A percentile compares a stretch with the other conserved stretches of the same genome.
These are phyloP conservation scores for Diaporthe destruens DNA, from an alignment of 2,329 filamentous ascomycete genomes.

Conservation along the genomic window DNA sequence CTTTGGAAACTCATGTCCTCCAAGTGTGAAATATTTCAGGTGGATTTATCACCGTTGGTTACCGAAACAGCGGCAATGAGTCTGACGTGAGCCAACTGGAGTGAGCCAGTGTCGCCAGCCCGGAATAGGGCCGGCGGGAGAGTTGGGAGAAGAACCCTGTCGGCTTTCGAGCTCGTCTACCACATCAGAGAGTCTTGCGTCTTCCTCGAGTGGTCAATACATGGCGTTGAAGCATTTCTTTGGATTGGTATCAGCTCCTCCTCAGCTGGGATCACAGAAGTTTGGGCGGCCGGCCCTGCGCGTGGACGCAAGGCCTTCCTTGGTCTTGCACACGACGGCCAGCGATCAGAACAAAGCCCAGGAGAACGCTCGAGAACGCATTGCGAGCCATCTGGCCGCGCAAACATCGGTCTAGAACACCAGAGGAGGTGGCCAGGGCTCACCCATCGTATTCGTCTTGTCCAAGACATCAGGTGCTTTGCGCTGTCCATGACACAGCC, in stretches of 20 bases:
- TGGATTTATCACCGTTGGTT: background rate
- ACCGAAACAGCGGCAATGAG: background rate
- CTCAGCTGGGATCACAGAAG: no score
- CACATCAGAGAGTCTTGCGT: background rate
- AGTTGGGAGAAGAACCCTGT: background rate
- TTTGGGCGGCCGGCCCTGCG: no score
- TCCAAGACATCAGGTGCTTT: background rate
- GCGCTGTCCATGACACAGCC: background rate
- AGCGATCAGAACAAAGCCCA: background rate
- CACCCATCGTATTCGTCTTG: background rate
- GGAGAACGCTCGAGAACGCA: background rate
- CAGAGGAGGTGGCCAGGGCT: background rate
- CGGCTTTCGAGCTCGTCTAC: background rate
- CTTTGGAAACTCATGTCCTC: background rate
- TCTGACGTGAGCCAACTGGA: conserved; percentile 26
- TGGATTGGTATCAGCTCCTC: background rate
- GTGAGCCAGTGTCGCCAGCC: background rate
- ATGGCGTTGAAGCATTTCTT: background rate
- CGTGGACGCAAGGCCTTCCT: background rate
- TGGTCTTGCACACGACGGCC: background rate
- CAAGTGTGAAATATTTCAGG: background rate
- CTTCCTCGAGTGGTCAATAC: background rate
- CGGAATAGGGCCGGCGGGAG: background rate
- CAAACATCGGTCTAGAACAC: background rate
- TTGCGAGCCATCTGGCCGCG: background rate